Evolutionary conservation across 139 green algal genomes (phyloP), one percentile per base, ranked within the genome.

Genomic region (Trebouxia sp.): DNA sequence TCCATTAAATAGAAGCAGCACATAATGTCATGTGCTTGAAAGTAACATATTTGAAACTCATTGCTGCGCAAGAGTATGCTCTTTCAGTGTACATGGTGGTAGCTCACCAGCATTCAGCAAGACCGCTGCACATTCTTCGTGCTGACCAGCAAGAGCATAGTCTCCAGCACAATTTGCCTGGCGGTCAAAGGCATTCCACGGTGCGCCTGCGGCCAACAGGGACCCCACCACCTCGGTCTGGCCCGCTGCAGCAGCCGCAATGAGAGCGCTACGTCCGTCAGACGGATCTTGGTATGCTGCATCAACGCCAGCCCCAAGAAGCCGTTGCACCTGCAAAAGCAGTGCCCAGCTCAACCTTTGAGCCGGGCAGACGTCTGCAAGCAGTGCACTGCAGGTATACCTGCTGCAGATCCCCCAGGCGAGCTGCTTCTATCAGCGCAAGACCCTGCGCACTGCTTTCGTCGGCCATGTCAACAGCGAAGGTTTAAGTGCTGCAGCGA

Each of bases 161-260:
- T 97, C 89, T 0, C 92, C 90, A 22, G 90, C 89, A 75, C 92
- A 94, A 62, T 83, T 83, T 1, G 90, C 91, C 5, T 87, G 35
- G 12, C 82, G 80, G 76, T 97, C 91, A 20, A 94, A 83, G 4
- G 88, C 89, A 80, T 94, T 94, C 91, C 91, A 94, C 5, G 90
- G 88, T 0, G 89, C 90, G 1, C 93, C 92, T 11, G 78, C 76
- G 22, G 85, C 70, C 45, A 97, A 84, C 51, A 97, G 81, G 17
- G 42, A 20, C n/a, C 67, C 22, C 41, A 95, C 83, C 6, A 91
- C 75, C 0, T 78, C 80, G 0, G n/a, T 41, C 42, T 91, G 81
- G 7, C 91, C 90, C 1, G 65, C 51, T 24, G 83, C 66, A 2
- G 90, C 86, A 3, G 91, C 91, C 47, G 76, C 51, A 85, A 92